Conservation (phyloP, 805 yeast genomes). For the Nakazawaea laoshanensis region DNA sequence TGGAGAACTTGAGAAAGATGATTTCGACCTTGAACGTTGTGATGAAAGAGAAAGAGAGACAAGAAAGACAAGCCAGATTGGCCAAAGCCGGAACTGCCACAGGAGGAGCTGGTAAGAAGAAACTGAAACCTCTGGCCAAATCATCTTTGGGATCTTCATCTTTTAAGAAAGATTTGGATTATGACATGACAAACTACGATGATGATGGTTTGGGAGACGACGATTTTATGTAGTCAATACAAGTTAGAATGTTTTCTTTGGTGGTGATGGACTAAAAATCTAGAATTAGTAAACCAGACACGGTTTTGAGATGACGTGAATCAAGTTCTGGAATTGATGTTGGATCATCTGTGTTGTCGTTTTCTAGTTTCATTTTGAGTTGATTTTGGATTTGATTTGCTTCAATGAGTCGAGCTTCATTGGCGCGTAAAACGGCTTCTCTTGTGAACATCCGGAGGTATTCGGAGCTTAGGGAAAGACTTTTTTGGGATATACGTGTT, state of each 20-base stretch:
- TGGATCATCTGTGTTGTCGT: slow-evolving; percentile 7
- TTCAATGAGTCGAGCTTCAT: slow-evolving; percentile 35
- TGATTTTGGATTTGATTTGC: neutral
- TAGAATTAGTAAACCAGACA: slow-evolving; percentile 48
- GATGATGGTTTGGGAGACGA: slow-evolving; percentile 71
- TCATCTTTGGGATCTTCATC: slow-evolving; percentile 49
- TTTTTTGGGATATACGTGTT: slow-evolving; percentile 38
- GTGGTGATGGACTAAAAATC: slow-evolving; percentile 48
- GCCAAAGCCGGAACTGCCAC: slow-evolving; percentile 75
- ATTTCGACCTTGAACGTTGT: slow-evolving; percentile 75
- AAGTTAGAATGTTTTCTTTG: too few relatives aligned
- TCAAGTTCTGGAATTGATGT: neutral
- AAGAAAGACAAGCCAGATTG: slow-evolving; percentile 82
- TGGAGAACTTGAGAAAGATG: slow-evolving; percentile 80
- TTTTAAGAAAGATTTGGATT: slow-evolving; percentile 58
- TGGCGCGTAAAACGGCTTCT: slow-evolving; percentile 52
- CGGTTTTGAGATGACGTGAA: slow-evolving; percentile 43
- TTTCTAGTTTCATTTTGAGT: slow-evolving; percentile 11
- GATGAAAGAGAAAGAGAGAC: slow-evolving; percentile 77
- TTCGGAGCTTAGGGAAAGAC: slow-evolving; percentile 42
- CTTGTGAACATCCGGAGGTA: slow-evolving; percentile 47
- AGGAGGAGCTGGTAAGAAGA: slow-evolving; percentile 94
- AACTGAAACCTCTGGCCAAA: slow-evolving; percentile 68
- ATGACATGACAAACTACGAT: slow-evolving; percentile 42
- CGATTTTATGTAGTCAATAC: slow-evolving; percentile 73